Conservation (phyloP, 257 asterid genomes). For the Primulina tabacum region DNA sequence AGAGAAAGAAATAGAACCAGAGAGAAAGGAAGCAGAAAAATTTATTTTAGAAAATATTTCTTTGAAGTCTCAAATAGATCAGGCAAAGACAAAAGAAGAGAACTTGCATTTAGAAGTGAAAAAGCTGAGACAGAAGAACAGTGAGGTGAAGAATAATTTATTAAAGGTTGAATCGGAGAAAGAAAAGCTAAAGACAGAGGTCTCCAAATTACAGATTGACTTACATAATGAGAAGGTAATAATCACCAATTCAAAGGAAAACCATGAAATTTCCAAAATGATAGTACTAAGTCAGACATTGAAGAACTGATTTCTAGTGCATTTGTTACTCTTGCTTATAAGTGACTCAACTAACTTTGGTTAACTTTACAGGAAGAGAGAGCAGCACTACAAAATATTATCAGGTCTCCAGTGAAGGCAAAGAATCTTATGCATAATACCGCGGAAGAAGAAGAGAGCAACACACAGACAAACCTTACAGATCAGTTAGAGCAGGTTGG, state of each 20-base stretch:
- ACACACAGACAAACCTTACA: slow-evolving; percentile 16
- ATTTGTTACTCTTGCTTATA: slow-evolving; percentile 17
- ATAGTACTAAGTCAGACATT: slow-evolving; percentile 14
- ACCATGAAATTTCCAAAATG: slow-evolving; percentile 16
- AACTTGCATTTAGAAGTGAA: slow-evolving; percentile 60
- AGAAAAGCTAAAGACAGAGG: slow-evolving; percentile 55
- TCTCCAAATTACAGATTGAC: slow-evolving; percentile 41
- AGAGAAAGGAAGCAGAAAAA: slow-evolving; percentile 54
- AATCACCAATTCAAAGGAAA: slow-evolving; percentile 15
- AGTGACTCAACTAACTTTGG: slow-evolving; percentile 22
- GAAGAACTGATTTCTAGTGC: slow-evolving; percentile 16
- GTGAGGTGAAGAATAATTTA: slow-evolving; percentile 44
- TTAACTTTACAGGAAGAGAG: slow-evolving; percentile 34
- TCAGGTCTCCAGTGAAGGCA: slow-evolving; percentile 23
- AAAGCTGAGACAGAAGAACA: slow-evolving; percentile 47
- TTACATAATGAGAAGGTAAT: slow-evolving; percentile 53
- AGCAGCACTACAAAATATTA: slow-evolving; percentile 18
- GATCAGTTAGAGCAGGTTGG: slow-evolving; percentile 24
- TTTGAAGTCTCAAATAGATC: slow-evolving; percentile 53
- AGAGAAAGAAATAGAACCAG: slow-evolving; percentile 44
- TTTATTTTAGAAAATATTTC: slow-evolving; percentile 43
- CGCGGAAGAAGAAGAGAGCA: background rate
- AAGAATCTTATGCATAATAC: background rate
- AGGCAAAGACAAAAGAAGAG: slow-evolving; percentile 58
- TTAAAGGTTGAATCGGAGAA: slow-evolving; percentile 57